A percentile compares a stretch with the other conserved stretches of the same genome.
Conservation (phyloP, 352 stramenopile species). For the Globisporangium mamillatum region DNA sequence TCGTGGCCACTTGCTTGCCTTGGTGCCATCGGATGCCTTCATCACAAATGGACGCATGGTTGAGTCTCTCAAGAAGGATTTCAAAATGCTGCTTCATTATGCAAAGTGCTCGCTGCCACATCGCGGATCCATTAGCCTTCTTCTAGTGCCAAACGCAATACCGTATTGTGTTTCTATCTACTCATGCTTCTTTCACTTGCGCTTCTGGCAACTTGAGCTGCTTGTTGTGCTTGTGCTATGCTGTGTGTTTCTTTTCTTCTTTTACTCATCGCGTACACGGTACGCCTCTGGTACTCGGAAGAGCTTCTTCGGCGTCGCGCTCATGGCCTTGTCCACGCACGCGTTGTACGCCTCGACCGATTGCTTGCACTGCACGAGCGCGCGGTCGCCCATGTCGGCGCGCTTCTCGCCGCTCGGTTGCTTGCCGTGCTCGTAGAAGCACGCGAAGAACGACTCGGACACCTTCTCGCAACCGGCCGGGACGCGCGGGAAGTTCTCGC, state of each 20-base stretch:
- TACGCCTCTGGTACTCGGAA: conserved; percentile 83
- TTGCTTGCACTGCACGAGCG: conserved; percentile 52
- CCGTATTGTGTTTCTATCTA: not conserved
- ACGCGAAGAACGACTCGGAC: conserved; percentile 73
- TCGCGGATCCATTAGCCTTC: not conserved
- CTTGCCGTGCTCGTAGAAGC: conserved; percentile 83
- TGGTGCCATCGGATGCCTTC: not conserved
- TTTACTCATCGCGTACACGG: conserved; percentile 51
- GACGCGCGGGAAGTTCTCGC: conserved; percentile 73
- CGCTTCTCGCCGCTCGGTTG: conserved; percentile 49
- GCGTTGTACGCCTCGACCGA: conserved; percentile 66
- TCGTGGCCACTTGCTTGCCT: not conserved
- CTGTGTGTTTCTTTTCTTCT: not conserved
- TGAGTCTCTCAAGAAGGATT: not conserved
- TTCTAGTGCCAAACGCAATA: not conserved
- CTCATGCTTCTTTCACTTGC: not conserved
- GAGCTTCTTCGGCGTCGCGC: conserved; percentile 63
- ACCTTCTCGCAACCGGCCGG: conserved; percentile 66
- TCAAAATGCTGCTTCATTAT: not conserved
- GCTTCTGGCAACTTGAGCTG: not conserved
- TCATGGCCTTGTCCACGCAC: conserved; percentile 60
- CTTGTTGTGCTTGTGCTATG: not conserved
- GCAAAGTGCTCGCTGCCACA: not conserved
- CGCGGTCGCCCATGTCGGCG: conserved; percentile 63
- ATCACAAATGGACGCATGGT: not conserved